Evolutionary conservation across 495 filamentous ascomycete genomes (phyloP).

Genomic region (Clohesyomyces aquaticus): DNA sequence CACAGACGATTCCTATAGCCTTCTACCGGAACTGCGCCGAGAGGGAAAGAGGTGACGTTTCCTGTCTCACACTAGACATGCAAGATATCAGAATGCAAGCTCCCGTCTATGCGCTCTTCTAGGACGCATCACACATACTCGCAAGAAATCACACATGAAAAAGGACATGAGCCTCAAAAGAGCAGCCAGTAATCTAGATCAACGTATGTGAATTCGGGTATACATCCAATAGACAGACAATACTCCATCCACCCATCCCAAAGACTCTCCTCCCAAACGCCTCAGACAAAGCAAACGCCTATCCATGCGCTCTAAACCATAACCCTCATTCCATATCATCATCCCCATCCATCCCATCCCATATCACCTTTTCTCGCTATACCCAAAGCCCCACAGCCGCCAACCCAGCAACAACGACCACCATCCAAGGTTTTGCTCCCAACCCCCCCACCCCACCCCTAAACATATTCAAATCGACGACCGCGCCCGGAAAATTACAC

Average conservation of each 20-base stretch:
- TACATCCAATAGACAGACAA: not conserved
- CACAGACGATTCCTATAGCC: no score
- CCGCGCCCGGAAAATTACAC: constrained; percentile 63
- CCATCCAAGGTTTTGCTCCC: not conserved
- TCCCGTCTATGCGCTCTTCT: no score
- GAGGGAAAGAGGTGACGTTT: no score
- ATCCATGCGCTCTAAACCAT: not conserved
- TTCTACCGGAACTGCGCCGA: no score
- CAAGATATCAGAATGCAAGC: no score
- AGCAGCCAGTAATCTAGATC: not conserved
- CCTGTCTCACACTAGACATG: no score
- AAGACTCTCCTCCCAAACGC: no score
- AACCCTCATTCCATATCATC: not conserved
- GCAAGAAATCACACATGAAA: no score
- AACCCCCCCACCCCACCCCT: constrained; percentile 1
- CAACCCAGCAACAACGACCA: constrained; percentile 1
- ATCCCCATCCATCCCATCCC: not conserved
- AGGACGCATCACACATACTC: no score
- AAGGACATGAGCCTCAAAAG: no score
- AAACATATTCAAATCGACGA: constrained; percentile 51
- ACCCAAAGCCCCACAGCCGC: constrained; percentile 14
- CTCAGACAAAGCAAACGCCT: not conserved
- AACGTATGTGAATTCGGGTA: not conserved
- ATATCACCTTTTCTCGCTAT: no score
- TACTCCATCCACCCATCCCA: no score